Percentiles rank a stretch among this genome's conserved stretches.
Evolutionary conservation across 1,284 basidiomycete genomes (phyloP).

Genomic region (Tetrapyrgos nigripes): DNA sequence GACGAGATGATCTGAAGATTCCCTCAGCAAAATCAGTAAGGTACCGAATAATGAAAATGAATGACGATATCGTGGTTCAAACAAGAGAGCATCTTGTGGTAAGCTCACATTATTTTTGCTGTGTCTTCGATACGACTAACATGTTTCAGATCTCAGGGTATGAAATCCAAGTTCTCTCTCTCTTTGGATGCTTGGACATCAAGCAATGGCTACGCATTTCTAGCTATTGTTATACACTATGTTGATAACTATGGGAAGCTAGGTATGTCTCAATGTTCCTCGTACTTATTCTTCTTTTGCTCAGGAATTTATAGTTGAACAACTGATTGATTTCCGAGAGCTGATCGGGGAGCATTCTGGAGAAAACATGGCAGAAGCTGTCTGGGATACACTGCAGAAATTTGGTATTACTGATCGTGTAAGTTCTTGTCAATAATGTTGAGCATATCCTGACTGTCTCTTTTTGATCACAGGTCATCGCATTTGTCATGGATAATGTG

Average conservation of each 20-base stretch:
- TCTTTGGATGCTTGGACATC: neutral
- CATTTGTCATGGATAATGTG: neutral
- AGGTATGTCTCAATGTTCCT: too few species aligned
- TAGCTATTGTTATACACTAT: neutral
- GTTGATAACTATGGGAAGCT: neutral
- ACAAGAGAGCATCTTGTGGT: neutral
- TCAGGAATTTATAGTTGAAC: neutral
- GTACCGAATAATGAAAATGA: neutral
- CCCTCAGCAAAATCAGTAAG: neutral
- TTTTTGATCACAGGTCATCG: neutral
- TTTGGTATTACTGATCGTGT: slow-evolving; percentile 4
- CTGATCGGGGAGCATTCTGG: neutral
- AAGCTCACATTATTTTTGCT: neutral
- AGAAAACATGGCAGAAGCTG: neutral
- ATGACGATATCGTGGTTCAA: neutral
- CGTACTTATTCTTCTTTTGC: neutral
- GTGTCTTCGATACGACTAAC: neutral
- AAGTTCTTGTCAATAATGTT: too few species aligned
- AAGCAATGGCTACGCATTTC: slow-evolving; percentile 3
- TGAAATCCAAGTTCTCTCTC: neutral
- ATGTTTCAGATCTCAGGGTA: neutral
- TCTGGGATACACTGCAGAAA: slow-evolving; percentile 3
- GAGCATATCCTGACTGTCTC: too few species aligned
- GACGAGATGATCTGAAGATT: neutral
- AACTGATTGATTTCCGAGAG: neutral